Evolutionary conservation across 1,284 basidiomycete species (phyloP), one percentile per base, ranked within the genome.

Genomic region (Naganishia sp.): DNA sequence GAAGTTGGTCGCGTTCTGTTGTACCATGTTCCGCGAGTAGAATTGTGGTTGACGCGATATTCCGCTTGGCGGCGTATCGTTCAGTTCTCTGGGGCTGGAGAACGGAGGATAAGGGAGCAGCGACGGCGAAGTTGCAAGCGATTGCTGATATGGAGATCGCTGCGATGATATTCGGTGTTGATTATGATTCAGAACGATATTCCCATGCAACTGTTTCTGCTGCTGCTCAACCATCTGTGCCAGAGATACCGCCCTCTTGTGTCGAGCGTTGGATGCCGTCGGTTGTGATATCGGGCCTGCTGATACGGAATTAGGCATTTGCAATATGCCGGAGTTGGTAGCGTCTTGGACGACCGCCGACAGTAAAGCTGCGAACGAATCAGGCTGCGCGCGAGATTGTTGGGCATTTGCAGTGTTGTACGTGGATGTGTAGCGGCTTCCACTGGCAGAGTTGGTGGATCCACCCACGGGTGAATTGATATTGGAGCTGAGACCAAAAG

Each of bases 321-420:
- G 47, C 2, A 61, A 21, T 13, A 51, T 50, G 18, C 58, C 58
- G 21, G 58, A 51, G 42, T 31, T 51, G 6, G 49, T 18, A 13
- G 58, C 58, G 31, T 61, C 58, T 15, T 61, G 58, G 3, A 61
- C 58, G 2, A 51, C 58, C 35, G 58, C 58, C 13, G 58, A 61
- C 17, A 61, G 23, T 13, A 61, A 47, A 25, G 58, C 58, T 28
- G 49, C 58, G 18, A 61, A 61, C 18, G 47, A 51, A 7, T 51
- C 39, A 15, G 51, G 41, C 3, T 61, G 45, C 2, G 58, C 7
- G 9, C 50, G 32, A 17, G 49, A 47, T 39, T 42, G 25, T 11
- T 28, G 46, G 35, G 58, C 46, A 5, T 3, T 3, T 13, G 58
- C 23, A 25, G 23, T 31, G 39, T 18, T 17, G 13, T 49, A 17